Percentiles rank a stretch among this genome's conserved stretches.
These are phyloP conservation scores for Waltiozyma sp. DNA, from an alignment of 1,139 yeast species.

Conservation along the genomic window DNA sequence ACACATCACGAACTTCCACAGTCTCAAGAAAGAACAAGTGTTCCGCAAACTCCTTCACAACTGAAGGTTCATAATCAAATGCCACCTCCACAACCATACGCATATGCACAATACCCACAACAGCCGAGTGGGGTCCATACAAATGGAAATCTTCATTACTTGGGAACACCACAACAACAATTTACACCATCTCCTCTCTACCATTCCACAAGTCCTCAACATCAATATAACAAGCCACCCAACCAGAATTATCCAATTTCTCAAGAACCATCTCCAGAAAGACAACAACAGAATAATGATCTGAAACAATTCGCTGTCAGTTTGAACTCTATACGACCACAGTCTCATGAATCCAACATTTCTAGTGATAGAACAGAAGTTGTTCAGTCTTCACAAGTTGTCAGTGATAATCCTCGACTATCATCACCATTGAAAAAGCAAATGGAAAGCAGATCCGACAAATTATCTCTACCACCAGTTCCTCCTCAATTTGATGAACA, in stretches of 20 bases:
- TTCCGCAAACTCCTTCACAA: constrained; percentile 9
- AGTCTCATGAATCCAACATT: background rate
- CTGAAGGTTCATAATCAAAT: constrained; percentile 1
- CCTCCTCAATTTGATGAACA: background rate
- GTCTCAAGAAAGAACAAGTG: constrained; percentile 8
- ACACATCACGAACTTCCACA: constrained; percentile 56
- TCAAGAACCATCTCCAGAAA: constrained; percentile 7
- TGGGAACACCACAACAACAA: constrained; percentile 1
- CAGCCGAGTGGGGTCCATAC: constrained; percentile 1
- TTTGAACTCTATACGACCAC: background rate
- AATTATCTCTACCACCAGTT: background rate
- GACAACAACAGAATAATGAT: constrained; percentile 1
- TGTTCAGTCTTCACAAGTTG: background rate
- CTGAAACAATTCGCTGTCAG: no score
- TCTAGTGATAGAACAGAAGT: constrained; percentile 3
- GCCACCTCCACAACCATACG: constrained; percentile 3
- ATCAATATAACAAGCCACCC: constrained; percentile 2
- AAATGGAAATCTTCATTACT: background rate
- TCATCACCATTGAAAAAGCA: background rate
- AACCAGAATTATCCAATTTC: constrained; percentile 1
- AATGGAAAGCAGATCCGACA: background rate
- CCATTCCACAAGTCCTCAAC: background rate
- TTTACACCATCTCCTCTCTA: background rate
- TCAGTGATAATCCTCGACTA: background rate
- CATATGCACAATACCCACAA: constrained; percentile 2